Base-by-base conservation (phyloP, 1,139 yeast species). In the Kurtzmaniella natalensis region DNA sequence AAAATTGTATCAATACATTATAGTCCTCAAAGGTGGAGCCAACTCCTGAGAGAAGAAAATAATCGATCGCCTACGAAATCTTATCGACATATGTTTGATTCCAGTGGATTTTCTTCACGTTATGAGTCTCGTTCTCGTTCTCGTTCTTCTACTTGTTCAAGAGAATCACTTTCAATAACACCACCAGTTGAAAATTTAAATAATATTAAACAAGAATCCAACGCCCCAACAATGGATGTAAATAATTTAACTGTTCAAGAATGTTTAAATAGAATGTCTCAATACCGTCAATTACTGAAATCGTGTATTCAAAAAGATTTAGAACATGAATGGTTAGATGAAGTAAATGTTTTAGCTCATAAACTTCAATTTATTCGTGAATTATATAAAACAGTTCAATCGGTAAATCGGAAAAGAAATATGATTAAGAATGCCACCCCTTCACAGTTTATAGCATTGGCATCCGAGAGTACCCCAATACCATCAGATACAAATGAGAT, bases 351-450 rank as follows among this genome's bases (percentile, higher is more conserved):
- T 24, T 55, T 64, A 5, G 47, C 57, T 30, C 58, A 57, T 33
- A 41, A 63, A 33, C 43, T 64, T 17, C 55, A 51, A 37, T 48
- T 60, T 18, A 45, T 64, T 28, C 53, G 55, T 34, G 68, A 63
- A 33, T 47, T 55, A 1, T 61, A 57, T 38, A 50, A 48, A 31
- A 40, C 61, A 2, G 49, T 61, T 8, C 61, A 51, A 31, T 30
- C 42, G 9, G 39, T 55, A 30, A 55, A 58, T 35, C 51, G 46
- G 37, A 40, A 42, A 10, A 17, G 19, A 18, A 26, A 26, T 8
- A 26, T 26, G 29, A 17, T 19, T 16, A 31, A 25, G 18, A 18
- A 18, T 19, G 19, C 27, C 9, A 16, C 18, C 14, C 30, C 17
- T 17, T n/a, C 29, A 10, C 7, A 10, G 21, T 3, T 10, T 8